Conservation (phyloP, 352 stramenopile genomes). For the Globisporangium polare region DNA sequence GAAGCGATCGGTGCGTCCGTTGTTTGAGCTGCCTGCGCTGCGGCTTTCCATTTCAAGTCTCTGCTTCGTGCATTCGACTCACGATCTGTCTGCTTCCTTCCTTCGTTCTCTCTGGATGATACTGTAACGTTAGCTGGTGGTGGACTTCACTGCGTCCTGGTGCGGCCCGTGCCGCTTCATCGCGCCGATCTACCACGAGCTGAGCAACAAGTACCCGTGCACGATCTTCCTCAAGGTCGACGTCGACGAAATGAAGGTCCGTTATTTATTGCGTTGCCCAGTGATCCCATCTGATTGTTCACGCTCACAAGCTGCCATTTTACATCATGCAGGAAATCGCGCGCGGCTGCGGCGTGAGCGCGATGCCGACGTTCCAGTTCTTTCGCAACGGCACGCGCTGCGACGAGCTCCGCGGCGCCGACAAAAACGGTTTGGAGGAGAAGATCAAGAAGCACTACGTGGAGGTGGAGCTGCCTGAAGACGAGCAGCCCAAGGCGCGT, state of each 20-base stretch:
- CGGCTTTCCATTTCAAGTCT: no score
- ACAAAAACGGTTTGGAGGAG: constrained; percentile 54
- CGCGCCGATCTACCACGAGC: constrained; percentile 77
- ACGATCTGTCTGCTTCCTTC: no score
- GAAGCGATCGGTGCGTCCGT: constrained; percentile 45
- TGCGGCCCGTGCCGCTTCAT: constrained; percentile 87
- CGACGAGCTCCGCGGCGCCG: constrained; percentile 85
- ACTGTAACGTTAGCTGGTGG: constrained; percentile 37
- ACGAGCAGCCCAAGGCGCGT: constrained; percentile 41
- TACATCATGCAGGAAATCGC: constrained; percentile 64
- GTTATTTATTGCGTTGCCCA: not conserved
- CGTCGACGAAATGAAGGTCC: constrained; percentile 75
- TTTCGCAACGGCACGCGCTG: constrained; percentile 89
- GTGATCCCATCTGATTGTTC: not conserved
- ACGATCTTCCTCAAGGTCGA: constrained; percentile 89
- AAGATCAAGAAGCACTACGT: constrained; percentile 75
- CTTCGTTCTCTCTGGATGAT: not conserved
- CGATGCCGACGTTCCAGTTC: constrained; percentile 97
- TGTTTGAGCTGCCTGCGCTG: no score
- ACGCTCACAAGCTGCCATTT: not conserved
- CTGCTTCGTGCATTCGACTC: no score
- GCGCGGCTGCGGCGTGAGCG: constrained; percentile 66
- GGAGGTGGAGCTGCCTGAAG: constrained; percentile 64
- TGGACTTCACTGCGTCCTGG: constrained; percentile 89
- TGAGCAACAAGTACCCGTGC: constrained; percentile 81